Evolutionary conservation across 768 basidiomycete species (phyloP).

Genomic region (Strobilomyces dryophilus): DNA sequence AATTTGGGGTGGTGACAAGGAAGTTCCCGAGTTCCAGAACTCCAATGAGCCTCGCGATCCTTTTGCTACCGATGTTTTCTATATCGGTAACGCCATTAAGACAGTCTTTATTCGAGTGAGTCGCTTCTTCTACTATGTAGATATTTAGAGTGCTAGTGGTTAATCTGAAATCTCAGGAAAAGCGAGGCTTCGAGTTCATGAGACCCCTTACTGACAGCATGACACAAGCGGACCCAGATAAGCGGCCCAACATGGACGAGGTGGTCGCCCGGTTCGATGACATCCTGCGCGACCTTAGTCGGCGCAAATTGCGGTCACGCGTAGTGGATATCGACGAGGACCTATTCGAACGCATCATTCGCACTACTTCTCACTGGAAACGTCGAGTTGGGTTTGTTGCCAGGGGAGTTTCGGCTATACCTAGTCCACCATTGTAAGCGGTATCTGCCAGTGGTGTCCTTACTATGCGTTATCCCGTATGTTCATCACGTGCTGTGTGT

Average conservation of each 20-base stretch:
- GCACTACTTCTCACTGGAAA: slow-evolving; percentile 23
- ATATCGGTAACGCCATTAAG: slow-evolving; percentile 33
- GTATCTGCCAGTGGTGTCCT: too few species aligned
- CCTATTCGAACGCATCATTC: slow-evolving; percentile 9
- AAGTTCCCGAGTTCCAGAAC: slow-evolving; percentile 37
- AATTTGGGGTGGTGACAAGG: slow-evolving; percentile 39
- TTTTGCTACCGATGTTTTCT: slow-evolving; percentile 43
- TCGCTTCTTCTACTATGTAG: too few species aligned
- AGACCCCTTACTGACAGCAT: slow-evolving; percentile 20
- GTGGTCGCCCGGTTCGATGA: slow-evolving; percentile 30
- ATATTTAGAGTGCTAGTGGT: background rate
- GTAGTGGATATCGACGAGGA: slow-evolving; percentile 8
- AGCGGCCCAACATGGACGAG: slow-evolving; percentile 36
- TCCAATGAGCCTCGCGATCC: slow-evolving; percentile 30
- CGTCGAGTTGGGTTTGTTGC: slow-evolving; percentile 18
- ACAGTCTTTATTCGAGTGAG: slow-evolving; percentile 23
- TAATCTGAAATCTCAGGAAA: background rate
- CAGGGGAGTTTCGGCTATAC: slow-evolving; percentile 15
- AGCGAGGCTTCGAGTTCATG: slow-evolving; percentile 21
- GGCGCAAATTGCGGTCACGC: slow-evolving; percentile 26
- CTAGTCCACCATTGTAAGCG: background rate
- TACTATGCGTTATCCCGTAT: too few species aligned
- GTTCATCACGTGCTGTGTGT: too few species aligned
- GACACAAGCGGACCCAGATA: slow-evolving; percentile 31
- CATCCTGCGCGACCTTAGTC: slow-evolving; percentile 15